phyloP scores from a whole-genome alignment of 352 stramenopile species.

The Lagenidium giganteum region DNA sequence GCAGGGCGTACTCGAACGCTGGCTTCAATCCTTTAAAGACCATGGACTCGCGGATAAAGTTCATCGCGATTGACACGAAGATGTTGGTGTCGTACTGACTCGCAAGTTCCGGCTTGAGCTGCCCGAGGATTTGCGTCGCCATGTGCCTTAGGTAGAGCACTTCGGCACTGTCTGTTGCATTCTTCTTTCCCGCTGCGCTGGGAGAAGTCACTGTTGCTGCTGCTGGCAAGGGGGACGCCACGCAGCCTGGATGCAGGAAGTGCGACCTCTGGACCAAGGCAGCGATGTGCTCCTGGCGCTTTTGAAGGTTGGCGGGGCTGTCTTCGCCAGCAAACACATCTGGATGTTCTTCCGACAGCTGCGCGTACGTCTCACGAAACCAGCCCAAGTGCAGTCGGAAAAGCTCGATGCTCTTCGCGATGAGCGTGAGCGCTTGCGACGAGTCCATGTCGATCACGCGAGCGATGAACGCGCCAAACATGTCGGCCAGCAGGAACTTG shows the following conservation, averaged over 20 bases:
- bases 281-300: constrained; percentile 38
- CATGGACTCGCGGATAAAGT: constrained; percentile 40
- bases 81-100: constrained; percentile 38
- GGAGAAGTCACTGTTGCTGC: constrained; percentile 1
- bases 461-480: constrained; percentile 33
- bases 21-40: constrained; percentile 52
- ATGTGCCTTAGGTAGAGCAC: constrained; percentile 48
- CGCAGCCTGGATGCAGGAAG: constrained; percentile 51
- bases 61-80: constrained; percentile 47
- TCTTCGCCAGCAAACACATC: constrained; percentile 34
- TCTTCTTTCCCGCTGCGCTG: constrained; percentile 10
- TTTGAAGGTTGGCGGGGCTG: constrained; percentile 32
- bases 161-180: constrained; percentile 24
- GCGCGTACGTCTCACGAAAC: constrained; percentile 57
- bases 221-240: constrained; percentile 4
- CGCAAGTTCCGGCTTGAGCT: constrained; percentile 40
- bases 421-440: constrained; percentile 43
- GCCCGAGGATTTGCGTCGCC: constrained; percentile 36
- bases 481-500: constrained; percentile 41
- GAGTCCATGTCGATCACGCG: constrained; percentile 48
- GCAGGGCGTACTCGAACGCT: constrained; percentile 41
- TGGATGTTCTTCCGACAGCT: constrained; percentile 41
- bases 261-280: constrained; percentile 37
- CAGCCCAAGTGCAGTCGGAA: constrained; percentile 51
- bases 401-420: constrained; percentile 42